These are phyloP conservation scores for Penicillium verhagenii DNA, from an alignment of 495 filamentous ascomycete species.

Conservation along the genomic window DNA sequence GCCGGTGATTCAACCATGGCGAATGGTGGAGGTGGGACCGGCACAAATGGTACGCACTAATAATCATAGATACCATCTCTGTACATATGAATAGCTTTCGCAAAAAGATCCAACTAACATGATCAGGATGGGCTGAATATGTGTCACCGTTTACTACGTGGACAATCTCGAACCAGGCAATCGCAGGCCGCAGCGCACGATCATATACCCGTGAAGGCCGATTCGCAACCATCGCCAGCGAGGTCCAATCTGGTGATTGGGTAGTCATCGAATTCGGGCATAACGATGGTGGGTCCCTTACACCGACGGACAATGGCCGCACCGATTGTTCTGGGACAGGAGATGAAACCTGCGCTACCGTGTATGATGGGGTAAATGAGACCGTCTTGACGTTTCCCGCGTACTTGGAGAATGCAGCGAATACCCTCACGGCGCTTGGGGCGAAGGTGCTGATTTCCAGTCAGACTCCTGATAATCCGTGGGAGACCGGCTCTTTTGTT, in stretches of 20 bases:
- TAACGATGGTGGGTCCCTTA: constrained; percentile 62
- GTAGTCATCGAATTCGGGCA: constrained; percentile 65
- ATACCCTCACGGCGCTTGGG: constrained; percentile 54
- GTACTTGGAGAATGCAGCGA: constrained; percentile 56
- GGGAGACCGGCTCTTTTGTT: constrained; percentile 53
- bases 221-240: constrained; percentile 52
- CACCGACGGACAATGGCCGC: constrained; percentile 56
- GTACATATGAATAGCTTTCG: too few relatives aligned
- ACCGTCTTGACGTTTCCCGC: constrained; percentile 58
- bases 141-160: constrained; percentile 44
- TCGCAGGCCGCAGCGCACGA: constrained; percentile 58
- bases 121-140: constrained; percentile 60
- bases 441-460: constrained; percentile 61
- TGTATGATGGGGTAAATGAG: constrained; percentile 50
- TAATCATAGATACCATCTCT: too few relatives aligned
- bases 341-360: constrained; percentile 53
- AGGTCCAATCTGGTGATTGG: constrained; percentile 51
- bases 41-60: constrained; percentile 23
- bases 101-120: constrained; percentile 1
- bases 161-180: constrained; percentile 56
- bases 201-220: constrained; percentile 60
- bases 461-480: constrained; percentile 63
- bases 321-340: constrained; percentile 56
- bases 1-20: constrained; percentile 61
- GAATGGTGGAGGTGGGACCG: constrained; percentile 34